Base-by-base conservation (phyloP, 2,329 filamentous ascomycete genomes). In the Penicillium sp. region DNA sequence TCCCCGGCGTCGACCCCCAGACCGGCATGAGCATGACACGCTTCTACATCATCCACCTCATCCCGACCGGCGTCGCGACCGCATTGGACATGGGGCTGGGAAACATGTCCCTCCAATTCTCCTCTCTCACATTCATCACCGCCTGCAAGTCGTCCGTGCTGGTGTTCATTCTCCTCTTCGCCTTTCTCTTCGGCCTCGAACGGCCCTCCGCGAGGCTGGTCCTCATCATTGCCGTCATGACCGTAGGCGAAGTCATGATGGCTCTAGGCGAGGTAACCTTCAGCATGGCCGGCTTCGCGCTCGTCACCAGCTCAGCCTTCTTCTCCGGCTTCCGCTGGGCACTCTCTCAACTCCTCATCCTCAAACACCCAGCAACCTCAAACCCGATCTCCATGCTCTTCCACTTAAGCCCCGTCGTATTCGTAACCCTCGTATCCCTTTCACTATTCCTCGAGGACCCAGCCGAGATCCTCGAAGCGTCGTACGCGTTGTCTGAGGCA, bases 121-220 rank as follows among this genome's bases (percentile, higher is more conserved):
- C 97, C 65, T 92, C 90, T 42, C 83, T 99, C 63, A 97, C 93
- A 8, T 99, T 99, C 71, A 96, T 96, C 76, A 99, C 93, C 58
- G 97, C 97, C 93, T 97, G 94, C 77, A 99, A 99, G 81, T 97
- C 93, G 3, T 97, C 91, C 12, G 90, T 92, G 14, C 83, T 99
- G 20, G 92, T 90, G 45, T 99, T 97, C 69, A 94, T 99, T 54
- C 85, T 99, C 23, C 74, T 96, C 47, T 99, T 99, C 70, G 94
- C 94, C 60, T 96, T 99, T 68, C 71, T 96, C 46, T 97, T 99
- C 78, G 86, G 89, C 52, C 86, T 99, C 52, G 94, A 99, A 74
- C 83, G 83, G 11, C 90, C 90, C 0, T 97, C 93, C 0, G 86
- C 88, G 80, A 89, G 87, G 64, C 83, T 99, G 9, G 87, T 96